A percentile compares a stretch with the other conserved stretches of the same genome.
Conservation (phyloP, 2,329 filamentous ascomycete genomes). For the Colletotrichum musicola region DNA sequence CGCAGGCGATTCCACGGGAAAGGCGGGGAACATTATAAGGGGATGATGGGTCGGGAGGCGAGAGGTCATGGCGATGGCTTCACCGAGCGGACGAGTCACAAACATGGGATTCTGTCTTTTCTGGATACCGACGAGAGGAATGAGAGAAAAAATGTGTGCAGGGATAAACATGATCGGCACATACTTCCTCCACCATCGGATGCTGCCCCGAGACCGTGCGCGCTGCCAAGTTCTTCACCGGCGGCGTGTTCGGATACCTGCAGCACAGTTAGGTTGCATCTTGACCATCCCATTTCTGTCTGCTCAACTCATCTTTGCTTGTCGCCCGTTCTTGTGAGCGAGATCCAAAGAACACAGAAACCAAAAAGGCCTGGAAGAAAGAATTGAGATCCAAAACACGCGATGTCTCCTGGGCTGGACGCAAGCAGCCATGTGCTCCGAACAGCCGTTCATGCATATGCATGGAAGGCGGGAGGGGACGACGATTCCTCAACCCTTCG, state of each 20-base stretch:
- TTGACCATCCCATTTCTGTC: no score
- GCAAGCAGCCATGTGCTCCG: slow-evolving; percentile 1
- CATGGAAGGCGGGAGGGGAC: neutral
- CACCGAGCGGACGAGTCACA: slow-evolving; percentile 9
- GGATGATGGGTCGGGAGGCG: neutral
- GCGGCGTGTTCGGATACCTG: no score
- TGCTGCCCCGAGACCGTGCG: no score
- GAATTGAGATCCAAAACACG: slow-evolving; percentile 1
- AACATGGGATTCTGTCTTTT: slow-evolving; percentile 1
- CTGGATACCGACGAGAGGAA: neutral
- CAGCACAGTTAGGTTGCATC: no score
- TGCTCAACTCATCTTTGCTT: no score
- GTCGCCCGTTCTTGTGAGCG: no score
- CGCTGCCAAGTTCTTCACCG: no score
- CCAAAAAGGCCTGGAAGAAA: no score
- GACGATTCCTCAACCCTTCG: neutral
- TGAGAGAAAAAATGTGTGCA: neutral
- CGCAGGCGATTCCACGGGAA: neutral
- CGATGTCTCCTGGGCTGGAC: neutral
- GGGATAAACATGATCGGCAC: slow-evolving; percentile 13
- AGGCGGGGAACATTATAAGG: slow-evolving; percentile 12
- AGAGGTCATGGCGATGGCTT: neutral
- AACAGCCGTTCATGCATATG: slow-evolving; percentile 9
- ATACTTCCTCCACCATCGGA: neutral
- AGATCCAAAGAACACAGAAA: no score